A percentile compares a stretch with the other conserved stretches of the same genome.
Conservation (phyloP, 305 asterid species). For the Caryopteris hybrid region DNA sequence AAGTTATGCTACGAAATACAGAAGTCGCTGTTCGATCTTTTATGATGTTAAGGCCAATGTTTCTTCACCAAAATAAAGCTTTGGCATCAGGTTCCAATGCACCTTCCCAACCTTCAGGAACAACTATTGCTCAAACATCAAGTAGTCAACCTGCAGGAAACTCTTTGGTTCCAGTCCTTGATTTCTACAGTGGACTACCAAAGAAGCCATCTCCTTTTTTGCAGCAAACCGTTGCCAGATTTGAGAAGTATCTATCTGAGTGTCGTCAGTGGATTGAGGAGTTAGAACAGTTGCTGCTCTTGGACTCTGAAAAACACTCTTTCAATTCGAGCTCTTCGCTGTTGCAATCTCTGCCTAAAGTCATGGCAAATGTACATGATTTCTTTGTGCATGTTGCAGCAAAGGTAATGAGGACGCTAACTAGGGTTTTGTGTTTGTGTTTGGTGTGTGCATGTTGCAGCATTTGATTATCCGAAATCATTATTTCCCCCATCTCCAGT, state of each 20-base stretch:
- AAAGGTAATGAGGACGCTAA: conserved; percentile 52
- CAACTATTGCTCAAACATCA: conserved; percentile 47
- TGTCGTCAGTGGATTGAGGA: conserved; percentile 94
- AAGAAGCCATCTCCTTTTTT: conserved; percentile 91
- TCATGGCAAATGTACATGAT: conserved; percentile 81
- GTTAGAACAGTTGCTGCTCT: conserved; percentile 78
- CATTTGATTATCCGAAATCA: neutral
- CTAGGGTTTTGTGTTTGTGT: neutral
- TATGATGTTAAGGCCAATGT: conserved; percentile 85
- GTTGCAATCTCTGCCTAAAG: conserved; percentile 86
- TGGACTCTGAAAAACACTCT: conserved; percentile 61
- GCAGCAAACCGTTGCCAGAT: conserved; percentile 81
- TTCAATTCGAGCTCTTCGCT: conserved; percentile 57
- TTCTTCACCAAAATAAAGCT: conserved; percentile 61
- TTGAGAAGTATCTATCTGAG: conserved; percentile 81
- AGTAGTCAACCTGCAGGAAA: conserved; percentile 55
- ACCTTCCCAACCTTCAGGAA: conserved; percentile 66
- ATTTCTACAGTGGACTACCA: conserved; percentile 89
- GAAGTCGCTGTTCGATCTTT: conserved; percentile 93
- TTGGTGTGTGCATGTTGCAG: neutral
- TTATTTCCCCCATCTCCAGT: neutral
- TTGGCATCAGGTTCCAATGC: conserved; percentile 42
- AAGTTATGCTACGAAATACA: conserved; percentile 83
- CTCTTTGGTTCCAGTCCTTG: conserved; percentile 57
- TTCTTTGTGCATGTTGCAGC: conserved; percentile 95